A percentile compares a stretch with the other conserved stretches of the same genome.
These are phyloP conservation scores for Moesziomyces sp. DNA, from an alignment of 1,284 basidiomycete genomes.

Conservation along the genomic window DNA sequence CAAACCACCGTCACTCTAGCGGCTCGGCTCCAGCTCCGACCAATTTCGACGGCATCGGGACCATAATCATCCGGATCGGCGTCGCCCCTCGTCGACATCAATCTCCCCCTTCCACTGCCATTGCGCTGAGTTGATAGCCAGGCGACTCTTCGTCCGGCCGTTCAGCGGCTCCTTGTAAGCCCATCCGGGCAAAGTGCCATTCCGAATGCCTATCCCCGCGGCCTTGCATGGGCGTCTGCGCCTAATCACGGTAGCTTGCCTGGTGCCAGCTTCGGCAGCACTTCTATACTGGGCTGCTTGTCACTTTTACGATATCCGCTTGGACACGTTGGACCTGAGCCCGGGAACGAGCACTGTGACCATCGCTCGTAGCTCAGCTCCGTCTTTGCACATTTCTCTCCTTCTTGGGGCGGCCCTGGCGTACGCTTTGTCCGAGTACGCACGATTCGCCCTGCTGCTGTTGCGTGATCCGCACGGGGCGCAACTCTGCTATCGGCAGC, in stretches of 20 bases:
- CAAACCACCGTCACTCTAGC: not conserved
- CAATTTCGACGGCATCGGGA: not conserved
- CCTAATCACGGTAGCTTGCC: not conserved
- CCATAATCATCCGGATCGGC: not conserved
- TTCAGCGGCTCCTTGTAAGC: not conserved
- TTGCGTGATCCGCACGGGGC: slow-evolving; percentile 12
- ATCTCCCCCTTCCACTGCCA: not conserved
- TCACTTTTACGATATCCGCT: not conserved
- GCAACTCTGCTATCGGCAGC: slow-evolving; percentile 13
- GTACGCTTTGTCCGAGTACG: slow-evolving; percentile 20
- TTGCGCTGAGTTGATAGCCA: not conserved
- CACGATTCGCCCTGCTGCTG: slow-evolving; percentile 13
- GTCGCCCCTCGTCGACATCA: not conserved
- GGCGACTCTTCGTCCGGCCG: not conserved
- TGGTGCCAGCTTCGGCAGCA: not conserved
- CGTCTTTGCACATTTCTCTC: not conserved
- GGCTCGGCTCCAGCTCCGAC: not conserved
- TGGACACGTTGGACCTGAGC: not conserved
- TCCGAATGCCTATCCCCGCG: not conserved
- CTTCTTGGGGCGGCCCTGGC: slow-evolving; percentile 5
- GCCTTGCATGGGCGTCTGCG: not conserved
- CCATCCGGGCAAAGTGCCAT: not conserved
- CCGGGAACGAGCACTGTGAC: not conserved
- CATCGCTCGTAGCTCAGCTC: not conserved
- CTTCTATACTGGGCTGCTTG: not conserved